Base-by-base conservation (phyloP, 2,329 filamentous ascomycete species). In the Cladosporium velox region DNA sequence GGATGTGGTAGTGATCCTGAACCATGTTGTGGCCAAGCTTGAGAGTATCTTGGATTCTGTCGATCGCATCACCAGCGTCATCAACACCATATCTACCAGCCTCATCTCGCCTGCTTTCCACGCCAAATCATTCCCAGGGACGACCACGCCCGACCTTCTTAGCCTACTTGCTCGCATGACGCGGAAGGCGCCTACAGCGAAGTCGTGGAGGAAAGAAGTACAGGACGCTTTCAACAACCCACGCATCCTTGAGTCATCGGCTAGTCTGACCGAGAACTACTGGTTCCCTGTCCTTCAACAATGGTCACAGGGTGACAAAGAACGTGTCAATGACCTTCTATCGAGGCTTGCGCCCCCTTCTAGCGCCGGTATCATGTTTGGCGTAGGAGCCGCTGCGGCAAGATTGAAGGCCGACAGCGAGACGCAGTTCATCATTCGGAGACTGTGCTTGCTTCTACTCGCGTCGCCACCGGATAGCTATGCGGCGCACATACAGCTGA, bases 321-420 rank as follows among this genome's bases (percentile, higher is more conserved):
- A 97, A 65, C 88, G 91, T 57, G 86, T 99, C 79, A 83, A 89
- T 0, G 95, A 99, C 68, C 82, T 97, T 4, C 79, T 98, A 10
- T 84, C 86, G 44, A 90, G 92, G 24, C 86, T 99, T 68, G 89
- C 89, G 6, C 87, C 93, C 4, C 95, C 95, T 6, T 92, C 93
- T 1, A 94, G 93, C 15, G 95, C 96, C 0, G 95, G 95, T 10
- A 96, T 99, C 71, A 94, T 99, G 76, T 99, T 99, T 74, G 95
- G 95, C n/a, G 95, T 99, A 0, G 96, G 96, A 12, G 95, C 95
- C 7, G 93, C 92, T 26, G 96, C 93, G 52, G 95, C 95, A 41
- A 86, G 95, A 66, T 86, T 96, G n/a, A 95, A 99, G 79, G 93
- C 96, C 6, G 95, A 99, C 78, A 90, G 93, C 66, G 95, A 90